Conservation (phyloP, 2,329 filamentous ascomycete species). For the Dichotomopilus funicola region DNA sequence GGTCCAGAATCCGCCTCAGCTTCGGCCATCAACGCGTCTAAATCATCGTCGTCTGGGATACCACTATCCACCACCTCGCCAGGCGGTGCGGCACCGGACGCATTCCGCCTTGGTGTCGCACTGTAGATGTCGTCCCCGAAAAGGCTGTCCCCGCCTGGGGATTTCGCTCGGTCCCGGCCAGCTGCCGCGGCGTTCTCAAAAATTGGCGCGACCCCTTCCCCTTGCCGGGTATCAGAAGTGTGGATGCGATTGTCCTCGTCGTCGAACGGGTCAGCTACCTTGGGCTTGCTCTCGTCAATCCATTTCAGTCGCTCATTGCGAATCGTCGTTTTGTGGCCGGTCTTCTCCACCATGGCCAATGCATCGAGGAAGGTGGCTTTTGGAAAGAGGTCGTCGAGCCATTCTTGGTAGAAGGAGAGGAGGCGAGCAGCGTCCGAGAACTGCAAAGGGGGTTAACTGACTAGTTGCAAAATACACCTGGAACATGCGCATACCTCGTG, state of each 20-base stretch:
- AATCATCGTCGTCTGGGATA: slow-evolving; percentile 39
- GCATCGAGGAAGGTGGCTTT: slow-evolving; percentile 91
- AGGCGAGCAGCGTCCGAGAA: slow-evolving; percentile 79
- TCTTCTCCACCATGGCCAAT: slow-evolving; percentile 83
- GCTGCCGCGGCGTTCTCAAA: slow-evolving; percentile 27
- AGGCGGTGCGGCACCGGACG: slow-evolving; percentile 6
- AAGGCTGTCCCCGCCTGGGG: slow-evolving; percentile 32
- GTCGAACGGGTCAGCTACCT: slow-evolving; percentile 27
- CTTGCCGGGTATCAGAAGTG: slow-evolving; percentile 25
- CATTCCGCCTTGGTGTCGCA: slow-evolving; percentile 38
- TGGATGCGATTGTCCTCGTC: slow-evolving; percentile 27
- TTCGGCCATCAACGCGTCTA: slow-evolving; percentile 49
- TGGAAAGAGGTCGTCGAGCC: slow-evolving; percentile 94
- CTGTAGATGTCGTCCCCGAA: slow-evolving; percentile 49
- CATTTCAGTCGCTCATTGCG: slow-evolving; percentile 69
- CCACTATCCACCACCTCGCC: slow-evolving; percentile 13
- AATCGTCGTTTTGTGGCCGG: slow-evolving; percentile 77
- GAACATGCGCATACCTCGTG: slow-evolving; percentile 59
- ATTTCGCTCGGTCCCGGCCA: slow-evolving; percentile 24
- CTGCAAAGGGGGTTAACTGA: slow-evolving; percentile 34
- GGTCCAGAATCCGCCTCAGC: slow-evolving; percentile 28
- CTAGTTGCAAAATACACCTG: too few relatives aligned
- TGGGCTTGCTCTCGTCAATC: slow-evolving; percentile 71
- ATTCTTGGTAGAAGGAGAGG: slow-evolving; percentile 87
- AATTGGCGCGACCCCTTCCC: slow-evolving; percentile 33